Conservation (phyloP, 208 protist species). For the Trypanosoma theileri region DNA sequence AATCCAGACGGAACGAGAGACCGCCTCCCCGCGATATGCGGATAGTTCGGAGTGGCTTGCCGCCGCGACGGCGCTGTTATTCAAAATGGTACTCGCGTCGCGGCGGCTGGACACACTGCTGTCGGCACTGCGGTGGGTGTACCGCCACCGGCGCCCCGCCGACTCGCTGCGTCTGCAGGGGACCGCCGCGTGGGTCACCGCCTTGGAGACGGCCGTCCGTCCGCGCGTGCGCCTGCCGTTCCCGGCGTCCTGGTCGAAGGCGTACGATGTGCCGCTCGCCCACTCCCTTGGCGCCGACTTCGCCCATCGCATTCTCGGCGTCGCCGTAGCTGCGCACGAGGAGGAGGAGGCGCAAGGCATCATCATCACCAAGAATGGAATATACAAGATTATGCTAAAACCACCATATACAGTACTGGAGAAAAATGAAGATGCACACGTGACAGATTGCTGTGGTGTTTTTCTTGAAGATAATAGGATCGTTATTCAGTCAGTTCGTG, state of each 20-base stretch:
- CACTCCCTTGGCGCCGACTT: constrained; percentile 42
- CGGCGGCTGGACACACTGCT: constrained; percentile 52
- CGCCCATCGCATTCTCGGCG: constrained; percentile 31
- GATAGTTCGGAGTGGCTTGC: constrained; percentile 40
- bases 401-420: constrained; percentile 28
- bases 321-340: constrained; percentile 14
- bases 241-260: constrained; percentile 35
- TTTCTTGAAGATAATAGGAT: constrained; percentile 49
- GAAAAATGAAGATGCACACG: constrained; percentile 24
- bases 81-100: constrained; percentile 65
- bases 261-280: constrained; percentile 44
- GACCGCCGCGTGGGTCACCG: constrained; percentile 37
- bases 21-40: neutral
- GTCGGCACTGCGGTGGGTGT: constrained; percentile 54
- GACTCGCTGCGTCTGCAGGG: constrained; percentile 29
- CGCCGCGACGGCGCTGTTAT: constrained; percentile 42
- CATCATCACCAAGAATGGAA: constrained; percentile 23
- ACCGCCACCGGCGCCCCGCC: constrained; percentile 30
- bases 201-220: constrained; percentile 36
- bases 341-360: constrained; percentile 27
- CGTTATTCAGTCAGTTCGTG: constrained; percentile 41
- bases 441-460: constrained; percentile 37
- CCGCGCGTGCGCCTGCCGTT: constrained; percentile 54
- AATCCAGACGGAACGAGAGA: constrained; percentile 44
- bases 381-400: constrained; percentile 28